These are phyloP conservation scores for Cystofilobasidium capitatum DNA, from an alignment of 768 basidiomycete species.

Conservation along the genomic window DNA sequence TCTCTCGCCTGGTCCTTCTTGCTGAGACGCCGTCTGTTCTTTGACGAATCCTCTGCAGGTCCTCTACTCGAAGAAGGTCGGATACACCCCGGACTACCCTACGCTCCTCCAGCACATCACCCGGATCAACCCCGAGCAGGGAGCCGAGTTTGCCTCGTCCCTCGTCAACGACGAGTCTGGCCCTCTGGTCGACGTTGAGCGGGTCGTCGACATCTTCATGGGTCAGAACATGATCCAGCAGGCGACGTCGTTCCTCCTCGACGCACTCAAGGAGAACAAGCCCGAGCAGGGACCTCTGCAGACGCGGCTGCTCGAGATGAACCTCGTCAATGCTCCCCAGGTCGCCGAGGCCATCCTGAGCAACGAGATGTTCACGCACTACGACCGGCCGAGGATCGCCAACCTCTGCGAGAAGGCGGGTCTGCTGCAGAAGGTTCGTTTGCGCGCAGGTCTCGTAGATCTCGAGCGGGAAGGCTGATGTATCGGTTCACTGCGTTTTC, in stretches of 20 bases:
- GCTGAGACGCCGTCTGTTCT: neutral
- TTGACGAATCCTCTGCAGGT: neutral
- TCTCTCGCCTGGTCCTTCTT: neutral
- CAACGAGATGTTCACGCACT: constrained; percentile 96
- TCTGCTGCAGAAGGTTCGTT: constrained; percentile 72
- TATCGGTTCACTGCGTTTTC: neutral
- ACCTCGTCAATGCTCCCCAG: constrained; percentile 91
- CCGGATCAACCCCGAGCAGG: constrained; percentile 92
- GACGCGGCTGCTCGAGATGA: constrained; percentile 95
- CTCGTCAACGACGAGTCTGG: constrained; percentile 88
- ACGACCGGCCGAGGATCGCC: constrained; percentile 90
- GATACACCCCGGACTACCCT: constrained; percentile 84
- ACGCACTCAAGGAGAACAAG: constrained; percentile 96
- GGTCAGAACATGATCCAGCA: constrained; percentile 99
- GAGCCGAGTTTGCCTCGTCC: constrained; percentile 92
- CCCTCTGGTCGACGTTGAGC: constrained; percentile 83
- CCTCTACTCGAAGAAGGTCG: constrained; percentile 93
- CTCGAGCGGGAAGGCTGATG: neutral
- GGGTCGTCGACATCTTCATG: constrained; percentile 99
- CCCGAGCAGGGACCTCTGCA: constrained; percentile 93
- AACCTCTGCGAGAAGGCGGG: constrained; percentile 99
- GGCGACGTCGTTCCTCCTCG: constrained; percentile 92
- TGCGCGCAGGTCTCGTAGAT: neutral
- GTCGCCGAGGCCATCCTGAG: constrained; percentile 98
- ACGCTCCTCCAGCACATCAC: constrained; percentile 89